A percentile compares a stretch with the other conserved stretches of the same genome.
Evolutionary conservation across 345 rosid species (phyloP).

Genomic region (Linum tenue): DNA sequence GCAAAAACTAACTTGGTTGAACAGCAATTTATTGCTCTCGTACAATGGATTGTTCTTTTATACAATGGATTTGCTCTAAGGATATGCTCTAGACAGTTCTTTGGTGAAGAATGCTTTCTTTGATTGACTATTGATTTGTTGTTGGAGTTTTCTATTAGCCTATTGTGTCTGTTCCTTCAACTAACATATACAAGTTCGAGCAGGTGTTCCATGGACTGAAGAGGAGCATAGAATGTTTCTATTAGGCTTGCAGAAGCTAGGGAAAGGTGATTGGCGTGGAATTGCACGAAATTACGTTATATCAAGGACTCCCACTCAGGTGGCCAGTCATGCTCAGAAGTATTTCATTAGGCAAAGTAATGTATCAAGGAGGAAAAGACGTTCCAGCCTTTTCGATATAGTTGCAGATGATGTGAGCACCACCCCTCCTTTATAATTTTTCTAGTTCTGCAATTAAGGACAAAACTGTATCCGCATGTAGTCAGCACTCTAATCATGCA

Average conservation of each 20-base stretch:
- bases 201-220: slow-evolving; percentile 20
- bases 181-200: slow-evolving; percentile 6
- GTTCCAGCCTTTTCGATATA: slow-evolving; percentile 28
- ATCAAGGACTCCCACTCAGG: slow-evolving; percentile 12
- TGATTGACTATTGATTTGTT: not conserved
- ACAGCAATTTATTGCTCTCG: not conserved
- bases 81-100: not conserved
- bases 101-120: not conserved
- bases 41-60: not conserved
- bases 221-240: slow-evolving; percentile 12
- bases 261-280: slow-evolving; percentile 12
- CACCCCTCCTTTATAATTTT: not conserved
- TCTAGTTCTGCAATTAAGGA: not conserved
- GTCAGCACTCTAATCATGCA: not conserved
- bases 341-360: slow-evolving; percentile 14
- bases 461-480: not conserved
- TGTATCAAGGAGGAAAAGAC: slow-evolving; percentile 27
- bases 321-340: slow-evolving; percentile 12
- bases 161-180: not conserved
- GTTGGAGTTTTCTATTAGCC: not conserved
- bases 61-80: not conserved
- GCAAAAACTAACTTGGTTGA: not conserved
- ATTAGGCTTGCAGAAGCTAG: slow-evolving; percentile 10
- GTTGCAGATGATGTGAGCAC: slow-evolving; percentile 27
- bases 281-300: slow-evolving; percentile 9